phyloP scores from a whole-genome alignment of 495 filamentous ascomycete species.

The Lasiosphaeris hirsuta region DNA sequence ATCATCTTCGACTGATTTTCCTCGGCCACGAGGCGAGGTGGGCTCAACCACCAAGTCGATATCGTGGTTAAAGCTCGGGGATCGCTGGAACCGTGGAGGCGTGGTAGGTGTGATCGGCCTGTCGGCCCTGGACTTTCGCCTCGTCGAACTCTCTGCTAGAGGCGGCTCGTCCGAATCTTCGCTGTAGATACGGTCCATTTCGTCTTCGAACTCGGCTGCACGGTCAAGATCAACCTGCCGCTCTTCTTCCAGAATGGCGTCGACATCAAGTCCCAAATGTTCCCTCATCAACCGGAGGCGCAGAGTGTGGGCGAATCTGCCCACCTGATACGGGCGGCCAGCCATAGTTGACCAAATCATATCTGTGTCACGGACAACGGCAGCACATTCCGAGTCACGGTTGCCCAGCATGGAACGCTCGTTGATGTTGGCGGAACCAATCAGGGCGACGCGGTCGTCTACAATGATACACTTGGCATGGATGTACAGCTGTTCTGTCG shows the following conservation, averaged over 20 bases:
- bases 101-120: conserved; percentile 17
- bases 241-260: conserved; percentile 84
- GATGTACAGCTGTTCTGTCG: conserved; percentile 97
- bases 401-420: conserved; percentile 92
- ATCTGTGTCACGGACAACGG: conserved; percentile 88
- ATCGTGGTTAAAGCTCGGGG: conserved; percentile 81
- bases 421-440: conserved; percentile 98
- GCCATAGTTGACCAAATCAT: conserved; percentile 93
- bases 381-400: conserved; percentile 88
- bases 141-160: conserved; percentile 28
- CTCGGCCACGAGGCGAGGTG: conserved; percentile 52
- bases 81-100: conserved; percentile 12
- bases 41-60: conserved; percentile 64
- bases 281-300: conserved; percentile 95
- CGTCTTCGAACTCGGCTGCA: conserved; percentile 47
- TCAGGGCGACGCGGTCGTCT: conserved; percentile 89
- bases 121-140: conserved; percentile 7
- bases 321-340: conserved; percentile 81
- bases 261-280: conserved; percentile 92
- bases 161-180: conserved; percentile 34
- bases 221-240: conserved; percentile 52
- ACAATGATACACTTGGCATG: conserved; percentile 98
- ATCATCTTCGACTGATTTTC: conserved; percentile 33
- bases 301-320: conserved; percentile 87
- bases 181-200: conserved; percentile 53